A percentile compares a stretch with the other conserved stretches of the same genome.
These are phyloP conservation scores for Dactylellina sp. DNA, from an alignment of 2,329 filamentous ascomycete genomes.

Conservation along the genomic window DNA sequence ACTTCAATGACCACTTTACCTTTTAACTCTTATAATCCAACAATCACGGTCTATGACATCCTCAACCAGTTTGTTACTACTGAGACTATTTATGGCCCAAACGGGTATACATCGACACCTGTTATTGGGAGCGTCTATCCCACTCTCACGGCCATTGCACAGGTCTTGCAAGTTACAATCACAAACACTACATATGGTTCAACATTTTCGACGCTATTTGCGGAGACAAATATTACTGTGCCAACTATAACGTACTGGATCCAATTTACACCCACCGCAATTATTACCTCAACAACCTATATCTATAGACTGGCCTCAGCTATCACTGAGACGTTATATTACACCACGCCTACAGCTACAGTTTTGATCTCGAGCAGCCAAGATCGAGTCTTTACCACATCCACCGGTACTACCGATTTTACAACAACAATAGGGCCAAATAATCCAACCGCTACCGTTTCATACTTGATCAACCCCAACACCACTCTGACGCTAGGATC, in stretches of 20 bases:
- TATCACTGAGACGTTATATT: constrained; percentile 21
- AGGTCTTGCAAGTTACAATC: constrained; percentile 25
- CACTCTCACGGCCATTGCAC: constrained; percentile 41
- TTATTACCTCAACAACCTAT: constrained; percentile 24
- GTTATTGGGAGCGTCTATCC: constrained; percentile 35
- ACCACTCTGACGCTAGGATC: neutral
- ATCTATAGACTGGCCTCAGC: constrained; percentile 20
- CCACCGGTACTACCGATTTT: constrained; percentile 8
- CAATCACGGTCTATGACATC: constrained; percentile 25
- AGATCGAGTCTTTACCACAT: constrained; percentile 13
- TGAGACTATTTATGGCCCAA: constrained; percentile 16
- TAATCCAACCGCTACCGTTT: constrained; percentile 51
- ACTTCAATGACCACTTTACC: constrained; percentile 1
- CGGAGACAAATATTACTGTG: constrained; percentile 11
- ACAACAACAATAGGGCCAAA: constrained; percentile 40
- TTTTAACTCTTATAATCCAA: constrained; percentile 36
- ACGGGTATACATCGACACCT: constrained; percentile 37
- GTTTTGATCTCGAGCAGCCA: constrained; percentile 22
- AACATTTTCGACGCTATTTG: constrained; percentile 20
- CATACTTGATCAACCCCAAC: constrained; percentile 27
- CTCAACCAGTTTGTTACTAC: constrained; percentile 40
- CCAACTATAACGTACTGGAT: constrained; percentile 37
- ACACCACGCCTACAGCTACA: constrained; percentile 29
- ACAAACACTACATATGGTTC: constrained; percentile 46
- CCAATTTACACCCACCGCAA: constrained; percentile 19